Base-by-base conservation (phyloP, 495 filamentous ascomycete genomes). In the Podospora fimiseda region DNA sequence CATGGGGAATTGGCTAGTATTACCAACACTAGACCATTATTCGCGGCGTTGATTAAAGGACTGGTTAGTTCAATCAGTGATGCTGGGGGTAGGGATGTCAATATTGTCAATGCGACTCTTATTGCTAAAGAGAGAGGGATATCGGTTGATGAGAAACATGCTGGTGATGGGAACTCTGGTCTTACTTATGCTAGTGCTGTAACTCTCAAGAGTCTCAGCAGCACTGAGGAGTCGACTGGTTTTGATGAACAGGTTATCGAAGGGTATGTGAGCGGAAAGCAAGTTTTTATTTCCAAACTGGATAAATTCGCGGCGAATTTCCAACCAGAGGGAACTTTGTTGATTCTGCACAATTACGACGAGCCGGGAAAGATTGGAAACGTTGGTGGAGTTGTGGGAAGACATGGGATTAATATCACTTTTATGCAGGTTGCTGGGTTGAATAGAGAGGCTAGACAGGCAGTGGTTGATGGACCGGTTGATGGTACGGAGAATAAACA, bases 311-410 rank as follows among this genome's bases (percentile, higher is more conserved):
- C 66, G 8, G 80, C 82, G 2, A 77, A 75, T 21, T 87, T 89
- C 61, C 69, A 74, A 11, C 83, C 85, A 2, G 72, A 79, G 43
- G 85, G 85, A 2, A 83, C 76, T 0, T 60, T 88, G 56, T 62
- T 89, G 2, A 77, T 89, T 27, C 74, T 85, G 51, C 75, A 85
- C 50, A 88, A 89, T 65, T 85, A 84, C 56, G 85, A 89, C 66
- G 71, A 80, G 53, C 83, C 82, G 0, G 85, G 85, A 18, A 87
- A 85, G 70, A 89, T 89, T 61, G 85, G 85, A 11, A 75, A 81
- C 18, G 85, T 89, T 15, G 85, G 85, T 1, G 74, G 70, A 23
- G 70, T 77, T 49, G 67, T 89, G 37, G 85, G 84, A 0, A 71
- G 70, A 45, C 77, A 82, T 39, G 78, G 74, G 0, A 79, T 89